These are phyloP conservation scores for Paracoccidioides lutzii DNA, from an alignment of 2,329 filamentous ascomycete species.

Conservation along the genomic window DNA sequence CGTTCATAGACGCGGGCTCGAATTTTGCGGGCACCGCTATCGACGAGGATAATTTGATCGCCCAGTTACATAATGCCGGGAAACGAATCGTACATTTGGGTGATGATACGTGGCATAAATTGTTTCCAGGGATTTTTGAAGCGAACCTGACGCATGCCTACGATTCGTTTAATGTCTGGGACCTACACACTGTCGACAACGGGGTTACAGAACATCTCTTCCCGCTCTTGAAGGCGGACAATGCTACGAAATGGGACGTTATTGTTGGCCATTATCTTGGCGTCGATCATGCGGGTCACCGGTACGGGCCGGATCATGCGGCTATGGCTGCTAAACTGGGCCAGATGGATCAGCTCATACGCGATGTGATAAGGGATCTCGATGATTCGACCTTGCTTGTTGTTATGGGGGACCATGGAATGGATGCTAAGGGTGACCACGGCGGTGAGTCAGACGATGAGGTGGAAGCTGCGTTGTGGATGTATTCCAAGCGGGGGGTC, in stretches of 20 bases:
- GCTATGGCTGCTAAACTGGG: conserved; percentile 83
- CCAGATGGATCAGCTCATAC: conserved; percentile 78
- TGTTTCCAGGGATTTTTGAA: conserved; percentile 92
- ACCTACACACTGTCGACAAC: conserved; percentile 91
- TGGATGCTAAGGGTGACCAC: conserved; percentile 95
- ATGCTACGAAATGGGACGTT: conserved; percentile 72
- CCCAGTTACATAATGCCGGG: conserved; percentile 49
- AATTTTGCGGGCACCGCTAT: conserved; percentile 94
- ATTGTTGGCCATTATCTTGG: conserved; percentile 87
- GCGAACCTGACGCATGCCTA: conserved; percentile 74
- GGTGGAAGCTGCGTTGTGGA: conserved; percentile 88
- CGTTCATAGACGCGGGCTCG: conserved; percentile 84
- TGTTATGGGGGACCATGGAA: conserved; percentile 98
- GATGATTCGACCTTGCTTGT: conserved; percentile 81
- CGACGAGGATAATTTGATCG: conserved; percentile 73
- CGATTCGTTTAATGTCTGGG: conserved; percentile 97
- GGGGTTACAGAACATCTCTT: conserved; percentile 78
- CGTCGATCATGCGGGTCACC: conserved; percentile 92
- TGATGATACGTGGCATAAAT: conserved; percentile 92
- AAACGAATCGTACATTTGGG: conserved; percentile 83
- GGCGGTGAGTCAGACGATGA: conserved; percentile 98
- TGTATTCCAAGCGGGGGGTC: conserved; percentile 80
- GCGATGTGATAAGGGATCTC: conserved; percentile 54
- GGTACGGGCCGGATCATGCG: conserved; percentile 83
- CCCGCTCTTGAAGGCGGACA: conserved; percentile 57